Conservation (phyloP, 441 rosid species). For the Melianthus villosus region DNA sequence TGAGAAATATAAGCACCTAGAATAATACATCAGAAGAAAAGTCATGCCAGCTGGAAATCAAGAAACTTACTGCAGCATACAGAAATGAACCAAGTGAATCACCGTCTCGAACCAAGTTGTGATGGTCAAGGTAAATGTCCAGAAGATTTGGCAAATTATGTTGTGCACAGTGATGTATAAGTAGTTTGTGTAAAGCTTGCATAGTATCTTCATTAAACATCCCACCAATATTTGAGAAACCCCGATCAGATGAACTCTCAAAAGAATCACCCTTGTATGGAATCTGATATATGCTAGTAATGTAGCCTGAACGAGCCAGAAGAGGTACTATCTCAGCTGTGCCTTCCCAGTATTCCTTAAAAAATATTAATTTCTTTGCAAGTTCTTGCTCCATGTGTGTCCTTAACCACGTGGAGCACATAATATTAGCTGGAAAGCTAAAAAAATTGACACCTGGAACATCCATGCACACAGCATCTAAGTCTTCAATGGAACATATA, state of each 20-base stretch:
- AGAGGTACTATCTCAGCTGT: slow-evolving; percentile 55
- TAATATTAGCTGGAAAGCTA: slow-evolving; percentile 34
- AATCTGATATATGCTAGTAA: slow-evolving; percentile 29
- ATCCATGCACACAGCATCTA: slow-evolving; percentile 70
- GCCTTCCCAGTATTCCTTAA: slow-evolving; percentile 84
- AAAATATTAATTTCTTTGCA: slow-evolving; percentile 60
- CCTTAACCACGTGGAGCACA: slow-evolving; percentile 63
- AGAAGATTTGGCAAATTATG: slow-evolving; percentile 73
- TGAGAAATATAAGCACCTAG: too few relatives aligned
- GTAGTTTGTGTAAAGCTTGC: slow-evolving; percentile 58
- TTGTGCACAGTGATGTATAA: slow-evolving; percentile 51
- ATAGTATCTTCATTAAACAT: slow-evolving; percentile 20
- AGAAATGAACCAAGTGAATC: slow-evolving; percentile 38
- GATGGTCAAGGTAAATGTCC: slow-evolving; percentile 83
- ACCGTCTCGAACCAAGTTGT: slow-evolving; percentile 44
- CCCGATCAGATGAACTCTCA: slow-evolving; percentile 30
- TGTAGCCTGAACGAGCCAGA: slow-evolving; percentile 70
- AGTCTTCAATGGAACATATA: slow-evolving; percentile 58
- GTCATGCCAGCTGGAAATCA: slow-evolving; percentile 12
- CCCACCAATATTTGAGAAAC: slow-evolving; percentile 26
- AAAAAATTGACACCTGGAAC: slow-evolving; percentile 70
- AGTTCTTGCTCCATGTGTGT: slow-evolving; percentile 74
- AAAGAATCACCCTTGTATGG: slow-evolving; percentile 27
- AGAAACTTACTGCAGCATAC: slow-evolving; percentile 84
- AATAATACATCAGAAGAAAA: too few relatives aligned